phyloP scores from a whole-genome alignment of 208 protist species.

The Leishmania major region DNA sequence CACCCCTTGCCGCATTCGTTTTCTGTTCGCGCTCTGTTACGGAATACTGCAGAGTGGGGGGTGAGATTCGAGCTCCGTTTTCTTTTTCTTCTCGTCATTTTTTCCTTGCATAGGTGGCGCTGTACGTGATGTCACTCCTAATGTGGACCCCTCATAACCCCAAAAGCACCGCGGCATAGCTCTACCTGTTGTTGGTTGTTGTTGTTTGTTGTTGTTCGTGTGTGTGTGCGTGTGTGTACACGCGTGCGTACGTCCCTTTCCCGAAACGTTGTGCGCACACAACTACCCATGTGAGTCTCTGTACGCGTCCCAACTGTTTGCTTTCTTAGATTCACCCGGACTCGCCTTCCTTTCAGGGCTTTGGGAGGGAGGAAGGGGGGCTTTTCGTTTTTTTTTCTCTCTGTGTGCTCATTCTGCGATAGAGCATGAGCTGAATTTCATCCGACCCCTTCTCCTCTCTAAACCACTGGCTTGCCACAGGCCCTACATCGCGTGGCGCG shows the following conservation, averaged over 20 bases:
- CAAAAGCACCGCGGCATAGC: neutral
- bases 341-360: neutral
- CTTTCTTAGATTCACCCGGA: neutral
- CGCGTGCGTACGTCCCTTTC: neutral
- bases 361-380: neutral
- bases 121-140: neutral
- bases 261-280: neutral
- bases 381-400: neutral
- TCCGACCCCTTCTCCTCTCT: neutral
- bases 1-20: neutral
- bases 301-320: neutral
- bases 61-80: neutral
- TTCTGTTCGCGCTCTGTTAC: constrained; percentile 2
- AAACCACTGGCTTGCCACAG: neutral
- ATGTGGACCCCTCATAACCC: neutral
- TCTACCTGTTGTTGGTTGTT: neutral
- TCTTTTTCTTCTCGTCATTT: neutral
- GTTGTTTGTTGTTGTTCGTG: too few relatives aligned
- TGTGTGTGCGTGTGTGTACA: neutral
- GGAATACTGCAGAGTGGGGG: neutral
- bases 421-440: neutral
- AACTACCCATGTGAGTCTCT: neutral
- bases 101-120: neutral
- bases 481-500: neutral
- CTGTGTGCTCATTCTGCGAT: neutral